These are phyloP conservation scores for Zygosaccharomyces rouxii DNA, from an alignment of 805 yeast genomes.

Conservation along the genomic window DNA sequence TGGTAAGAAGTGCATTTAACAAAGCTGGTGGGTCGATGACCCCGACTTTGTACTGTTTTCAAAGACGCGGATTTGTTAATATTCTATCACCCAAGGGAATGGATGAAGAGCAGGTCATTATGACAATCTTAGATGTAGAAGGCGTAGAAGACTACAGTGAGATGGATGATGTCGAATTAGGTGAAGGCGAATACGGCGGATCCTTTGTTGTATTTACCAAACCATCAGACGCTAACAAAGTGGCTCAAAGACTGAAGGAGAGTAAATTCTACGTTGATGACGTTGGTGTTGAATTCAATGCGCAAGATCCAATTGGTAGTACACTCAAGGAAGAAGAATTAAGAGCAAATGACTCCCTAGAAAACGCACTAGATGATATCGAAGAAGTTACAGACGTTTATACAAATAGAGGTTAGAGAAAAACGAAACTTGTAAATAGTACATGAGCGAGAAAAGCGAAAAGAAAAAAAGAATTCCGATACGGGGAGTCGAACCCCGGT, in stretches of 20 bases:
- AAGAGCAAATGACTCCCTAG: conserved; percentile 50
- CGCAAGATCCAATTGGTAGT: conserved; percentile 57
- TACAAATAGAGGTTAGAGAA: conserved; percentile 44
- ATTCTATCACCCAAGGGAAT: conserved; percentile 40
- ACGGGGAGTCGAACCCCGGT: conserved; percentile 39
- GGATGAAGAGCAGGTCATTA: conserved; percentile 61
- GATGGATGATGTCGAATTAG: conserved; percentile 28
- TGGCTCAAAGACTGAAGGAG: conserved; percentile 55
- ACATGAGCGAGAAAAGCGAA: background rate
- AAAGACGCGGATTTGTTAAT: conserved; percentile 67
- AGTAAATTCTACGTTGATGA: conserved; percentile 56
- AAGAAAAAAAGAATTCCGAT: conserved; percentile 25
- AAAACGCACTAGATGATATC: conserved; percentile 62
- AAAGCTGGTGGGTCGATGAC: conserved; percentile 66
- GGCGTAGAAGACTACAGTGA: conserved; percentile 79
- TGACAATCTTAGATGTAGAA: conserved; percentile 60
- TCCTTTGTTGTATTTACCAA: conserved; percentile 53
- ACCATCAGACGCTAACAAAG: conserved; percentile 54
- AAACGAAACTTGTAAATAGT: conserved; percentile 1
- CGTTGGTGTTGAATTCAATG: conserved; percentile 62
- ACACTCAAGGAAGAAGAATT: conserved; percentile 51
- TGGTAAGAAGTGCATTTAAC: conserved; percentile 68
- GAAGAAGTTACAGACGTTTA: conserved; percentile 81
- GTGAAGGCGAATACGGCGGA: conserved; percentile 19
- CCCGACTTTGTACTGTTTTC: conserved; percentile 75